Base-by-base conservation (phyloP, 345 rosid genomes). In the Gossypioides kirkii region DNA sequence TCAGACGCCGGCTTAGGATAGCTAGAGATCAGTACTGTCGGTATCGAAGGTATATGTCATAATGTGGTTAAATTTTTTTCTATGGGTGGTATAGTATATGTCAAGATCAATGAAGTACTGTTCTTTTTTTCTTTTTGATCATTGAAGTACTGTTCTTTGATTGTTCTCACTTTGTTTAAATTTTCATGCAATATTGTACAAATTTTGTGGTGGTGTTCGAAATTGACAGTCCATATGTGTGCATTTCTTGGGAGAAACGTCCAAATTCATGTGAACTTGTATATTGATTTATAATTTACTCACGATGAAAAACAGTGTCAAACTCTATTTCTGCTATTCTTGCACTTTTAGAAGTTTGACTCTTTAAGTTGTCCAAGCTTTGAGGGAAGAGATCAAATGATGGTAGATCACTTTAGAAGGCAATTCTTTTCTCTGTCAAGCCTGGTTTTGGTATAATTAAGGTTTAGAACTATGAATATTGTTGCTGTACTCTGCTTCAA, bases 11-110 rank as follows among this genome's bases (percentile, higher is more conserved):
- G 76, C 90, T 90, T 67, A 84, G 90, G 73, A 81, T 86, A 81
- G 96, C 96, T 80, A 81, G 93, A 69, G 96, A 87, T 76, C 80
- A 80, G 75, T 90, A 90, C 73, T 90, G 84, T 61, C 89, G 93
- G 41, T 89, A 83, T 70, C 87, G 81, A 81, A 89, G 96, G 96
- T 89, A 83, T 89, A 83, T 41, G 52, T 26, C 17, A 23, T 64
- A 59, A 45, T 73, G 20, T 73, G 38, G 22, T 61, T 46, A 59
- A 45, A 23, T 50, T 20, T 14, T 2, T 36, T 61, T 13, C 16
- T 26, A 8, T 70, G 63, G 32, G 22, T 46, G 38, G 42, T 58
- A 12, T 56, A 58, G 61, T 58, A 43, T 65, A 43, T 43, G 28
- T 43, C 70, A 65, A 8, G 13, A 64, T 64, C 49, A 42, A 38